phyloP scores from a whole-genome alignment of 768 basidiomycete species.

The Panellus pusillus region DNA sequence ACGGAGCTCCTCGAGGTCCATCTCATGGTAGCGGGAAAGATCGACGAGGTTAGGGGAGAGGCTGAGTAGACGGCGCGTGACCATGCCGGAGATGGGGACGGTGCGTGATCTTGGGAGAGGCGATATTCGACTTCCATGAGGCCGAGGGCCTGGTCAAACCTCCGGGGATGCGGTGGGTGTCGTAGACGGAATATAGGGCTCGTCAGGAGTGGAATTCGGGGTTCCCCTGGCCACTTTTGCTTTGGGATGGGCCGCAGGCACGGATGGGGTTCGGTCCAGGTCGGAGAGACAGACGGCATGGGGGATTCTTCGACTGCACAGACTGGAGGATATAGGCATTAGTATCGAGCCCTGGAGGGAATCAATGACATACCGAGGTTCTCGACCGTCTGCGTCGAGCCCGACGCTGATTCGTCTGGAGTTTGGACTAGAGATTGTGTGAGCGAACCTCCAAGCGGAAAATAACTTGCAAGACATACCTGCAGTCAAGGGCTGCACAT shows the following conservation, averaged over 20 bases:
- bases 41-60: conserved; percentile 11
- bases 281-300: conserved; percentile 8
- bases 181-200: conserved; percentile 1
- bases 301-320: neutral
- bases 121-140: conserved; percentile 2
- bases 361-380: neutral
- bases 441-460: neutral
- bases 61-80: conserved; percentile 19
- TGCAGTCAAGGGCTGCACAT: neutral
- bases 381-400: neutral
- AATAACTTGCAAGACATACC: conserved; percentile 1
- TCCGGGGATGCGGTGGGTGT: conserved; percentile 11
- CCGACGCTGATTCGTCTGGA: neutral
- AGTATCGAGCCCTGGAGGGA: neutral
- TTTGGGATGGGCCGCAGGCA: conserved; percentile 1
- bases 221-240: neutral
- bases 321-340: neutral
- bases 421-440: neutral
- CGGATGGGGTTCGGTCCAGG: conserved; percentile 12
- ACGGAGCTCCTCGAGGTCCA: conserved; percentile 19
- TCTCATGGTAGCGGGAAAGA: conserved; percentile 16
- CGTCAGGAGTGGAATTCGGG: neutral
- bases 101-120: conserved; percentile 14
- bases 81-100: conserved; percentile 7
- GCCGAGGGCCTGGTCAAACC: neutral